Percentiles rank a stretch among this genome's conserved stretches.
phyloP scores from a whole-genome alignment of 1,139 yeast genomes.

The Debaryomyces sp. region DNA sequence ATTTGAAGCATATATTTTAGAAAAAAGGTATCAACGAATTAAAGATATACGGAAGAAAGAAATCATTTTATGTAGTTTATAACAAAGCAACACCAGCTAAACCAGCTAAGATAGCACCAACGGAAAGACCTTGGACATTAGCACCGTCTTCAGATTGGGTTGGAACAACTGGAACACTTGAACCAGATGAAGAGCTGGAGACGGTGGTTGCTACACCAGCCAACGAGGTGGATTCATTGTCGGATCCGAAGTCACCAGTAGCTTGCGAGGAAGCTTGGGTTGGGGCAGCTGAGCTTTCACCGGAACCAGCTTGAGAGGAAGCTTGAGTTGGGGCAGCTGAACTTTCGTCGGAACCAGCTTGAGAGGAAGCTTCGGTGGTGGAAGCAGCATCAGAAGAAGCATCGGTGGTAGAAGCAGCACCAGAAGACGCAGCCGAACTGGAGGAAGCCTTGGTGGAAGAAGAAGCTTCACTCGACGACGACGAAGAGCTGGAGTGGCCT shows the following conservation, averaged over 20 bases:
- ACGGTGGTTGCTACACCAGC: slow-evolving; percentile 26
- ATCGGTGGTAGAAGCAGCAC: slow-evolving; percentile 7
- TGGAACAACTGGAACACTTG: slow-evolving; percentile 29
- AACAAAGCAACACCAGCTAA: slow-evolving; percentile 53
- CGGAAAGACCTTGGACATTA: slow-evolving; percentile 35
- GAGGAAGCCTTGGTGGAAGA: slow-evolving; percentile 7
- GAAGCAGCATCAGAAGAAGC: slow-evolving; percentile 9
- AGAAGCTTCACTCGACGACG: slow-evolving; percentile 8
- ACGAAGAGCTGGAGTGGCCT: slow-evolving; percentile 26
- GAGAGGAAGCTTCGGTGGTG: neutral
- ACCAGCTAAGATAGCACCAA: slow-evolving; percentile 50
- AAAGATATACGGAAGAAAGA: slow-evolving; percentile 6
- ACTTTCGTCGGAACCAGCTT: slow-evolving; percentile 11
- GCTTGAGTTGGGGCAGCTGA: neutral
- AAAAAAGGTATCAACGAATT: slow-evolving; percentile 9
- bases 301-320: slow-evolving; percentile 9
- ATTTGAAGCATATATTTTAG: slow-evolving; percentile 1
- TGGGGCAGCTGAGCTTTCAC: slow-evolving; percentile 12
- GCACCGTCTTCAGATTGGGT: slow-evolving; percentile 30
- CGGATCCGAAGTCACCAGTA: slow-evolving; percentile 14
- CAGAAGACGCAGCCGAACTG: slow-evolving; percentile 7
- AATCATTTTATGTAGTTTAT: slow-evolving; percentile 19
- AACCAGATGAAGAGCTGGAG: slow-evolving; percentile 27
- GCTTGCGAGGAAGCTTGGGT: slow-evolving; percentile 11
- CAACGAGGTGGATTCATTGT: slow-evolving; percentile 13